These are phyloP conservation scores for Solanum sejunctum DNA, from an alignment of 257 asterid genomes.

Conservation along the genomic window DNA sequence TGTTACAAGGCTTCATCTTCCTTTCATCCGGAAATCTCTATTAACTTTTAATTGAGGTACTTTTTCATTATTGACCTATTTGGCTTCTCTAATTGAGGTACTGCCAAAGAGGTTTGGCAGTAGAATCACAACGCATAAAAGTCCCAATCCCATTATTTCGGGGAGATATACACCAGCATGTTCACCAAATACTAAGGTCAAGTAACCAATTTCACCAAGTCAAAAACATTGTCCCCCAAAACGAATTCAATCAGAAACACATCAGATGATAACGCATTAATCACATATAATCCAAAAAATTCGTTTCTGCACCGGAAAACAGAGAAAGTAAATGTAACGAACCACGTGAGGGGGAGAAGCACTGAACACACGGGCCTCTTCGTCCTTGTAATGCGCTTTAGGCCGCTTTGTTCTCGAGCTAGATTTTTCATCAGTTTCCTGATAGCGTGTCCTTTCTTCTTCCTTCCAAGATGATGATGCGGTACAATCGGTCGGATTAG, in stretches of 20 bases:
- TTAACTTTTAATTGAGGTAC: background rate
- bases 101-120: background rate
- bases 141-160: background rate
- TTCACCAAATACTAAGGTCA: background rate
- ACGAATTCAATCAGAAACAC: background rate
- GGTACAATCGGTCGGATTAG: slow-evolving; percentile 5
- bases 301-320: background rate
- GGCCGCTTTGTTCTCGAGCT: slow-evolving; percentile 24
- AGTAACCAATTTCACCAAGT: background rate
- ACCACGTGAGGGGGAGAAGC: slow-evolving; percentile 85
- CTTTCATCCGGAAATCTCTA: background rate
- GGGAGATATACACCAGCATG: background rate
- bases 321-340: background rate
- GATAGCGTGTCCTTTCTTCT: background rate
- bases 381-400: slow-evolving; percentile 55
- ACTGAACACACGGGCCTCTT: slow-evolving; percentile 70
- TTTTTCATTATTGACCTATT: background rate
- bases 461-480: slow-evolving; percentile 6
- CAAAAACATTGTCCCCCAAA: background rate
- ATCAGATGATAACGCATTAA: background rate
- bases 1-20: background rate
- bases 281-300: background rate
- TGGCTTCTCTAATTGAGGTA: background rate
- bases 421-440: slow-evolving; percentile 9
- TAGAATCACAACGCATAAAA: background rate